Evolutionary conservation across 148 eudicot species (phyloP).

Genomic region (Polygonum maritimum): DNA sequence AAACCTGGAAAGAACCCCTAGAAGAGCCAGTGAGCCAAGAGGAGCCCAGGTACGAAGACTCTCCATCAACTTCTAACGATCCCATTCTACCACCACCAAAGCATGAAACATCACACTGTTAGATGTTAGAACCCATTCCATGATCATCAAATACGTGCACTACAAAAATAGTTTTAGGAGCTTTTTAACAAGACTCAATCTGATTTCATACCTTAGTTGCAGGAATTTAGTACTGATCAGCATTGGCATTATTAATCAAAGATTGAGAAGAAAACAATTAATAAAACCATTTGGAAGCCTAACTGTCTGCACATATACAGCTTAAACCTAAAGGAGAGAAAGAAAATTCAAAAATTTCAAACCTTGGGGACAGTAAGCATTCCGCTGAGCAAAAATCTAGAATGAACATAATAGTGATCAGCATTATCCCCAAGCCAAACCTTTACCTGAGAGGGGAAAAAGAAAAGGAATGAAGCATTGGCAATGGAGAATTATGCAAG

Average conservation of each 20-base stretch:
- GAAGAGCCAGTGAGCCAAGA: too few species aligned
- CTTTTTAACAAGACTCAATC: not conserved
- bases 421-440: conserved; percentile 98
- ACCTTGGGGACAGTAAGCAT: conserved; percentile 99
- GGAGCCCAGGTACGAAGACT: not conserved
- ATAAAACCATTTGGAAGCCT: not conserved
- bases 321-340: not conserved
- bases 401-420: conserved; percentile 93
- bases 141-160: not conserved
- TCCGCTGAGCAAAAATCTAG: conserved; percentile 90
- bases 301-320: not conserved
- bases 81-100: not conserved
- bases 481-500: not conserved
- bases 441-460: conserved; percentile 57
- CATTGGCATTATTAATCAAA: not conserved
- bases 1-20: too few species aligned
- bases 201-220: not conserved
- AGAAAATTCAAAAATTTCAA: not conserved
- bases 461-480: not conserved
- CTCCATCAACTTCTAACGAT: not conserved
- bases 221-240: not conserved
- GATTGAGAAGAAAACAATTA: not conserved
- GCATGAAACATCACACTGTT: not conserved
- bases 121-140: not conserved
- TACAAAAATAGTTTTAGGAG: not conserved